Evolutionary conservation across 1,284 basidiomycete genomes (phyloP).

Genomic region (Fomitopsis pinicola): DNA sequence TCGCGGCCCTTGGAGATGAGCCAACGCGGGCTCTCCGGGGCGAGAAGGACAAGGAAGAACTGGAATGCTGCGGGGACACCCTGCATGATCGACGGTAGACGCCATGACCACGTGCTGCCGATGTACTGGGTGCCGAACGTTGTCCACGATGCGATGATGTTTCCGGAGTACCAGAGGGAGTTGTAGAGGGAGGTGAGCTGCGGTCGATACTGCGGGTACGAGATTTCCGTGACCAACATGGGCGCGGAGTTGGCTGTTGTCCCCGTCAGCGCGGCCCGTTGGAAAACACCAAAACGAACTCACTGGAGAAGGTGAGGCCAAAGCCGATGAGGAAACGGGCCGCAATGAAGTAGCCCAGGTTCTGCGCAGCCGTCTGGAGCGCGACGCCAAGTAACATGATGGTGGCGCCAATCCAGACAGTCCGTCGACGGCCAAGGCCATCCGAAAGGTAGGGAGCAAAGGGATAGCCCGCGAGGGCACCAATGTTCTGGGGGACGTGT

Average conservation of each 20-base stretch:
- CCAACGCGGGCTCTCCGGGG: slow-evolving; percentile 67
- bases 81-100: slow-evolving; percentile 61
- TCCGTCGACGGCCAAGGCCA: slow-evolving; percentile 56
- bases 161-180: neutral
- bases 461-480: slow-evolving; percentile 59
- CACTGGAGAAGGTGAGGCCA: slow-evolving; percentile 68
- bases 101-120: slow-evolving; percentile 61
- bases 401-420: slow-evolving; percentile 57
- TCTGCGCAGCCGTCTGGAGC: slow-evolving; percentile 66
- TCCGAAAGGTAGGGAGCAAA: slow-evolving; percentile 73
- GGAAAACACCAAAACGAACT: slow-evolving; percentile 12
- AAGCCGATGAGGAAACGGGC: slow-evolving; percentile 80
- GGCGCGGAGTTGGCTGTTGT: slow-evolving; percentile 58
- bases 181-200: neutral
- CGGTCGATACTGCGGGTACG: slow-evolving; percentile 36
- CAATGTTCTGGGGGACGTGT: slow-evolving; percentile 49
- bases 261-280: neutral
- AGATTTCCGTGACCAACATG: slow-evolving; percentile 70
- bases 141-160: slow-evolving; percentile 57
- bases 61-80: slow-evolving; percentile 55
- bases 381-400: slow-evolving; percentile 65
- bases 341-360: slow-evolving; percentile 78
- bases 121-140: slow-evolving; percentile 69
- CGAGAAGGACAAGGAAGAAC: slow-evolving; percentile 50
- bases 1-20: slow-evolving; percentile 57